Percentiles rank a stretch among this genome's conserved stretches.
Evolutionary conservation across 371 early-diverging fungal genomes (phyloP).

Genomic region (Actinomortierella ambigua): DNA sequence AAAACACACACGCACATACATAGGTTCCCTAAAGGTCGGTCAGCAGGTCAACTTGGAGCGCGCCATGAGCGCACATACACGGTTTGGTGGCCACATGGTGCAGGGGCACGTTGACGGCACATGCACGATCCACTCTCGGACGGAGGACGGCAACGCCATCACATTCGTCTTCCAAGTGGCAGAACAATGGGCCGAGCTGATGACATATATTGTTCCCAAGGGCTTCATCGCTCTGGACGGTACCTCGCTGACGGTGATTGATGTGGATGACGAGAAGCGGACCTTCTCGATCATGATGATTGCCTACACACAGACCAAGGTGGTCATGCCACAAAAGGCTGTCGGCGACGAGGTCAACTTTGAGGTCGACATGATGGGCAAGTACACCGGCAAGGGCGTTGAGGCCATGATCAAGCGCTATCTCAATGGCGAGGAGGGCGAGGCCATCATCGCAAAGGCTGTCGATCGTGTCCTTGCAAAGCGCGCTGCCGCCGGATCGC

Average conservation of each 20-base stretch:
- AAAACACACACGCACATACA: neutral
- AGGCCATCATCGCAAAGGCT: constrained; percentile 33
- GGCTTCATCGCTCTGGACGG: constrained; percentile 95
- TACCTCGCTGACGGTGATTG: constrained; percentile 91
- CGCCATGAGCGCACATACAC: constrained; percentile 83
- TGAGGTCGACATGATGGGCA: constrained; percentile 97
- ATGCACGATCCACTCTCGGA: constrained; percentile 71
- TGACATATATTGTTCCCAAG: constrained; percentile 91
- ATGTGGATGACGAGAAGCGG: constrained; percentile 74
- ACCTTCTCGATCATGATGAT: constrained; percentile 96
- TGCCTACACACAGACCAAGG: constrained; percentile 87
- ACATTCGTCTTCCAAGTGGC: constrained; percentile 77
- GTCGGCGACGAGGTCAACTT: constrained; percentile 87
- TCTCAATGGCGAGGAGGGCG: constrained; percentile 43
- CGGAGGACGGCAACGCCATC: constrained; percentile 88
- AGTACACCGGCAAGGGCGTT: constrained; percentile 88
- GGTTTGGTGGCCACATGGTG: constrained; percentile 97
- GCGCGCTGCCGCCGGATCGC: constrained; percentile 18
- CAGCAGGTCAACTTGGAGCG: constrained; percentile 91
- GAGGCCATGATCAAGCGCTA: constrained; percentile 56
- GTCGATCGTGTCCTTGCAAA: constrained; percentile 43
- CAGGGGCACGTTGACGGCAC: constrained; percentile 96
- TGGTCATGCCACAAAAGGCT: constrained; percentile 79
- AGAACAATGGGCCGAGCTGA: constrained; percentile 59
- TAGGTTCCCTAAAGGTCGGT: constrained; percentile 80